Evolutionary conservation across 164 flowering plant genomes (phyloP).

Genomic region (Santalum album): DNA sequence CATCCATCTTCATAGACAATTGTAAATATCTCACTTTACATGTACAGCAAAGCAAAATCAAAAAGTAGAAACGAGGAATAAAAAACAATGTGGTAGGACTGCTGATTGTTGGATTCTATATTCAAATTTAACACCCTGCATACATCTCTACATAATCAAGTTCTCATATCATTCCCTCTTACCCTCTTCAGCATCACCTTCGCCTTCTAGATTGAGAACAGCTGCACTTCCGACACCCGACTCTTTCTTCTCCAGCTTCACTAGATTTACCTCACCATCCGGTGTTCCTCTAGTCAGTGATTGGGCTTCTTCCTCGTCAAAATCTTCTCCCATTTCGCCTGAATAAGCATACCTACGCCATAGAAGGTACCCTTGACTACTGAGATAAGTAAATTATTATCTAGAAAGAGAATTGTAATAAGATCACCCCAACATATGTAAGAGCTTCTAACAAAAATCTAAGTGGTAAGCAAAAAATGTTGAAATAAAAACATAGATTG

Average conservation of each 20-base stretch:
- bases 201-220: slow-evolving; percentile 23
- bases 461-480: too few relatives aligned
- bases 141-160: background rate
- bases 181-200: slow-evolving; percentile 41
- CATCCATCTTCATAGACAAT: too few relatives aligned
- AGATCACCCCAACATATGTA: too few relatives aligned
- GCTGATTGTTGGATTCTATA: background rate
- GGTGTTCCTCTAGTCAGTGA: slow-evolving; percentile 41
- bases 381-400: background rate
- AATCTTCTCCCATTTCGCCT: slow-evolving; percentile 51
- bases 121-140: background rate
- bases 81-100: background rate
- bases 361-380: too few relatives aligned
- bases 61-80: too few relatives aligned
- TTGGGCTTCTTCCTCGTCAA: slow-evolving; percentile 59
- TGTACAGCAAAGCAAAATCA: background rate
- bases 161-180: slow-evolving; percentile 37
- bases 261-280: slow-evolving; percentile 58
- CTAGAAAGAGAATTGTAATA: background rate
- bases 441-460: too few relatives aligned
- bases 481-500: too few relatives aligned
- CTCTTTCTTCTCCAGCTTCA: slow-evolving; percentile 43
- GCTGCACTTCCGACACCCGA: too few relatives aligned
- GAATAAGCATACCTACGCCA: slow-evolving; percentile 76
- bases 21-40: background rate